A percentile compares a stretch with the other conserved stretches of the same genome.
These are phyloP conservation scores for Paecilomyces formosus DNA, from an alignment of 2,329 filamentous ascomycete genomes.

Conservation along the genomic window DNA sequence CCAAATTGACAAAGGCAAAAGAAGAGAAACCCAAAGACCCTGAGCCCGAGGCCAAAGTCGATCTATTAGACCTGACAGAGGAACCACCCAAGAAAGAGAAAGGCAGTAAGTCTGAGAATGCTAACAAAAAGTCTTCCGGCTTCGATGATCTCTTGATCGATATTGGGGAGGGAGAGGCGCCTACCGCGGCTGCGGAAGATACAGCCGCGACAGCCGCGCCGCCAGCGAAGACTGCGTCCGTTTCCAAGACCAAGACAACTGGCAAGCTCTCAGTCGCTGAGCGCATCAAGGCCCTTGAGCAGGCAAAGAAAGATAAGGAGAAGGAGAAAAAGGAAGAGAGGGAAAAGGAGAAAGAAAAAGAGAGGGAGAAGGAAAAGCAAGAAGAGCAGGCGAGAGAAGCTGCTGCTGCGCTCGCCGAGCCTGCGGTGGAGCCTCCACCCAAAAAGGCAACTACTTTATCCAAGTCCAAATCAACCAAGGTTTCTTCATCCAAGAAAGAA, in stretches of 20 bases:
- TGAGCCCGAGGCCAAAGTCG: constrained; percentile 10
- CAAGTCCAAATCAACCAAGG: constrained; percentile 17
- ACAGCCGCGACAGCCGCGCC: constrained; percentile 29
- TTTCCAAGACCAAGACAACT: constrained; percentile 34
- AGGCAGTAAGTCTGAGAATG: constrained; percentile 9
- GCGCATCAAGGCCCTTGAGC: constrained; percentile 44
- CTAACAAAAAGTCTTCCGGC: constrained; percentile 12
- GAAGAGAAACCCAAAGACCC: constrained; percentile 34
- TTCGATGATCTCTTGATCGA: constrained; percentile 29
- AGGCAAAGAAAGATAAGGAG: constrained; percentile 33
- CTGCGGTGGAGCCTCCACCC: constrained; percentile 22
- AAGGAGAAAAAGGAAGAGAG: constrained; percentile 28
- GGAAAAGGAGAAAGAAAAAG: constrained; percentile 28
- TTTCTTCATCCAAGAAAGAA: constrained; percentile 14
- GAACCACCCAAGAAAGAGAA: constrained; percentile 28
- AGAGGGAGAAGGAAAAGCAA: constrained; percentile 26
- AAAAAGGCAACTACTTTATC: constrained; percentile 10
- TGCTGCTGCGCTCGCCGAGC: constrained; percentile 23
- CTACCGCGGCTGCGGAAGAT: constrained; percentile 30
- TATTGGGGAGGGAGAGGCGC: constrained; percentile 26
- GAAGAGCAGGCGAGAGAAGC: constrained; percentile 29
- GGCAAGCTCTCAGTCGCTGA: constrained; percentile 44
- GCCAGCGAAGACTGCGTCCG: constrained; percentile 35
- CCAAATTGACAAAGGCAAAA: constrained; percentile 38
- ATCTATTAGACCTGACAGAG: constrained; percentile 21